Evolutionary conservation across 495 filamentous ascomycete genomes (phyloP).

Genomic region (Aspergillus ellipticus): DNA sequence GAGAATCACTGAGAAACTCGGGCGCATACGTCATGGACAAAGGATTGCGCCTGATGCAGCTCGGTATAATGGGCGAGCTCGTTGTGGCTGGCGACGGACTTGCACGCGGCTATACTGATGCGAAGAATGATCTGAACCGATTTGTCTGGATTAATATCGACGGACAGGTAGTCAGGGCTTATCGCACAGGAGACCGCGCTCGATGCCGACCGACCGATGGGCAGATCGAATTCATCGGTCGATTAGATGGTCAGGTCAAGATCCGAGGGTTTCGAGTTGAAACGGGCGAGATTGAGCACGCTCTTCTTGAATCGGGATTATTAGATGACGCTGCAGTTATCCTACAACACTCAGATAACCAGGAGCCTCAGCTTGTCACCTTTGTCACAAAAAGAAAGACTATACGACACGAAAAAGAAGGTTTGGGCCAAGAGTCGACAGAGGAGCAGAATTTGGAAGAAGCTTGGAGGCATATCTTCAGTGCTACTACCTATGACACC

Average conservation of each 20-base stretch:
- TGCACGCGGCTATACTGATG: conserved; percentile 5
- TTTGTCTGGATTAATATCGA: not conserved
- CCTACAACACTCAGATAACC: not conserved
- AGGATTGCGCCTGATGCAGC: not conserved
- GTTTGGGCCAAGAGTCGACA: too few species aligned
- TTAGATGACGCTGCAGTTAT: not conserved
- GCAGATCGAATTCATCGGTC: not conserved
- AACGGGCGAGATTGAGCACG: conserved; percentile 4
- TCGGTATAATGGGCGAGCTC: conserved; percentile 2
- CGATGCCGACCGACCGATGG: conserved; percentile 1
- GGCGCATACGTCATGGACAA: conserved; percentile 5
- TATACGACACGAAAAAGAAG: not conserved
- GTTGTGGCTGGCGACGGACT: conserved; percentile 3
- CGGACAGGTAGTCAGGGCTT: not conserved
- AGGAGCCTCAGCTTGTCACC: not conserved
- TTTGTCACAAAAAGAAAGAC: not conserved
- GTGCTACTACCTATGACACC: not conserved
- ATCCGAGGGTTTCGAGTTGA: conserved; percentile 2
- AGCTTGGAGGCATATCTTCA: not conserved
- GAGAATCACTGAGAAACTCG: not conserved
- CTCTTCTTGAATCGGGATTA: not conserved
- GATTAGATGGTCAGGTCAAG: conserved; percentile 6
- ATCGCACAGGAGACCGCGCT: conserved; percentile 1
- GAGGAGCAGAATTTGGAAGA: not conserved
- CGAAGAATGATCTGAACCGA: not conserved